phyloP scores from a whole-genome alignment of 495 filamentous ascomycete genomes.

The Penicillium robsamsonii region DNA sequence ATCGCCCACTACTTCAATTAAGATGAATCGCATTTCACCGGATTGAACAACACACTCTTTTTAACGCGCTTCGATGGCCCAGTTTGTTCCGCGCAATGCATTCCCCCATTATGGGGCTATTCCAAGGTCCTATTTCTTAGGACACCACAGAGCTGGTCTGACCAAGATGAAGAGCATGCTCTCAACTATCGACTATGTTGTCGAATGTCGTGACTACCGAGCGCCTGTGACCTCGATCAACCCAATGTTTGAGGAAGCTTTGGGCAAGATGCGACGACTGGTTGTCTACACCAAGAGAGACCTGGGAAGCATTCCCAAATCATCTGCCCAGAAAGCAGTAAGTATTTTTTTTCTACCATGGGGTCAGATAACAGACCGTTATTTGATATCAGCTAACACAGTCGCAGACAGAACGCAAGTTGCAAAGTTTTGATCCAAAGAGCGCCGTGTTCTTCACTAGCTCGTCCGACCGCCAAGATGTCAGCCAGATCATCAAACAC shows the following conservation, averaged over 20 bases:
- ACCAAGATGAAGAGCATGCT: slow-evolving; percentile 81
- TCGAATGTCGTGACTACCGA: slow-evolving; percentile 94
- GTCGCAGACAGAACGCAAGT: slow-evolving; percentile 40
- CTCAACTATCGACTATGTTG: slow-evolving; percentile 76
- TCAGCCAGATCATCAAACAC: slow-evolving; percentile 56
- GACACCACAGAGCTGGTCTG: slow-evolving; percentile 85
- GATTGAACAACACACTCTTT: neutral
- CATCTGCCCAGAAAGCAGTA: slow-evolving; percentile 29
- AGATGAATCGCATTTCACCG: slow-evolving; percentile 13
- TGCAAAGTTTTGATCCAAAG: slow-evolving; percentile 58
- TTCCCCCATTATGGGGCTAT: slow-evolving; percentile 71
- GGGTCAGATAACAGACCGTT: neutral
- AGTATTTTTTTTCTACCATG: slow-evolving; percentile 9
- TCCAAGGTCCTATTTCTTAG: slow-evolving; percentile 92
- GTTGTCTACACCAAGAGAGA: slow-evolving; percentile 92
- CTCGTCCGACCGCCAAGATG: slow-evolving; percentile 47
- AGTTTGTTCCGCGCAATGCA: slow-evolving; percentile 68
- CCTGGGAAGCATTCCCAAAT: slow-evolving; percentile 52
- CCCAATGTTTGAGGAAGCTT: slow-evolving; percentile 78
- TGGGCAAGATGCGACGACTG: slow-evolving; percentile 67
- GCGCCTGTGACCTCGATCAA: slow-evolving; percentile 86
- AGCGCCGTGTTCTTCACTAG: slow-evolving; percentile 65
- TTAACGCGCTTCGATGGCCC: slow-evolving; percentile 21
- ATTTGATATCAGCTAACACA: slow-evolving; percentile 1
- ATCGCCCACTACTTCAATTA: neutral